A percentile compares a stretch with the other conserved stretches of the same genome.
Evolutionary conservation across 2,329 filamentous ascomycete species (phyloP).

Genomic region (Phoma sp.): DNA sequence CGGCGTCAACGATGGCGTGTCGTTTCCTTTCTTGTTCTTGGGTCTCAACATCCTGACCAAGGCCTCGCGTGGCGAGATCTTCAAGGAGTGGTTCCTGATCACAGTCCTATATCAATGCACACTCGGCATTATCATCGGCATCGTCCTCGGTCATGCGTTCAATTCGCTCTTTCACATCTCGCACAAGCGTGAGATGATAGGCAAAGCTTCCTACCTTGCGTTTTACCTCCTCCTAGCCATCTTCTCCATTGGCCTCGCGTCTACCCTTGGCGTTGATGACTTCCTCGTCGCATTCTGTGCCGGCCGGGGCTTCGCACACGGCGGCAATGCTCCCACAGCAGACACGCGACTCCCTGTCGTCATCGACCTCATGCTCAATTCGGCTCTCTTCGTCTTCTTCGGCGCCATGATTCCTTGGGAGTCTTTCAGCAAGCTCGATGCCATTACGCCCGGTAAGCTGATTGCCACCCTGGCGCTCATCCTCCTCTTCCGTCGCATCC

Average conservation of each 20-base stretch:
- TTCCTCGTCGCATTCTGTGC: slow-evolving; percentile 64
- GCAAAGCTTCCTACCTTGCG: slow-evolving; percentile 57
- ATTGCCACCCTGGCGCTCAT: slow-evolving; percentile 57
- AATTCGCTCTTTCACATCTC: slow-evolving; percentile 59
- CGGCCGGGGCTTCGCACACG: slow-evolving; percentile 61
- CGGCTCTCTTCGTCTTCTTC: slow-evolving; percentile 63
- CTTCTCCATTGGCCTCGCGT: slow-evolving; percentile 59
- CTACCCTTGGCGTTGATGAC: slow-evolving; percentile 60
- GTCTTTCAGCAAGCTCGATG: slow-evolving; percentile 46
- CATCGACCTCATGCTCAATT: slow-evolving; percentile 63
- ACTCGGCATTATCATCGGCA: slow-evolving; percentile 56
- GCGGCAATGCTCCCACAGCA: slow-evolving; percentile 59
- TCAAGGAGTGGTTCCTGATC: slow-evolving; percentile 61
- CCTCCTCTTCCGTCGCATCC: slow-evolving; percentile 59
- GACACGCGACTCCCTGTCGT: slow-evolving; percentile 57
- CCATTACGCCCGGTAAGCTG: slow-evolving; percentile 53
- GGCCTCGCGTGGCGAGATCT: slow-evolving; percentile 44
- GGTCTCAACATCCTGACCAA: slow-evolving; percentile 56
- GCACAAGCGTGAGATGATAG: slow-evolving; percentile 54
- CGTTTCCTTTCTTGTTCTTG: slow-evolving; percentile 64
- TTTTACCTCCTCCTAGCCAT: slow-evolving; percentile 64
- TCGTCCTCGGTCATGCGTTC: slow-evolving; percentile 55
- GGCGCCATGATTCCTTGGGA: slow-evolving; percentile 62
- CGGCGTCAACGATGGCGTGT: slow-evolving; percentile 63
- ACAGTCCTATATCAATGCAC: slow-evolving; percentile 63